Conservation (phyloP, 2,329 filamentous ascomycete species). For the Venturia effusa region DNA sequence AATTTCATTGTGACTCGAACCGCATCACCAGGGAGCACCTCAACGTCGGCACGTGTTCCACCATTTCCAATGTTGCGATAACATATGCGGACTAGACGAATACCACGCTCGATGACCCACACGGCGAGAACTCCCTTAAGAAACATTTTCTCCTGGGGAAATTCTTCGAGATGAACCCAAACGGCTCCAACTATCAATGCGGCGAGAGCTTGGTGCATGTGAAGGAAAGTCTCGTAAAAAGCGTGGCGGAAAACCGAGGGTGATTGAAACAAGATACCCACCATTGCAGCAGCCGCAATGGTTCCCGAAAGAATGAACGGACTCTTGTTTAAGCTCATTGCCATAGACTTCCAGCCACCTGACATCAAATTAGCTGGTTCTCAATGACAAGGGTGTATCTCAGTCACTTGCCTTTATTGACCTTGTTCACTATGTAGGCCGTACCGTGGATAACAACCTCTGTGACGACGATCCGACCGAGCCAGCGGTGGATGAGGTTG, state of each 20-base stretch:
- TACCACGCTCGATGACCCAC: conserved; percentile 48
- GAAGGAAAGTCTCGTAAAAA: conserved; percentile 69
- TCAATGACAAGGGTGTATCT: neutral
- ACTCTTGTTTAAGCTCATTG: conserved; percentile 27
- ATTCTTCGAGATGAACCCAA: conserved; percentile 52
- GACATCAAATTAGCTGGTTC: neutral
- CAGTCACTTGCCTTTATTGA: conserved; percentile 14
- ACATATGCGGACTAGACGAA: conserved; percentile 47
- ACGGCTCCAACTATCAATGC: conserved; percentile 49
- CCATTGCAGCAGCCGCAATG: conserved; percentile 49
- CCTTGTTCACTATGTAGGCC: conserved; percentile 43
- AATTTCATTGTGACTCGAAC: conserved; percentile 62
- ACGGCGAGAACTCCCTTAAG: conserved; percentile 52
- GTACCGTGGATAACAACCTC: conserved; percentile 57
- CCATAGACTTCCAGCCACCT: conserved; percentile 40
- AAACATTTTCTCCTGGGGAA: conserved; percentile 50
- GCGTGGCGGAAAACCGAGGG: conserved; percentile 62
- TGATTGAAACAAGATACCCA: conserved; percentile 56
- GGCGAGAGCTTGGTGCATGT: conserved; percentile 57
- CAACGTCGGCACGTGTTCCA: conserved; percentile 58
- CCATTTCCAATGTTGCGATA: conserved; percentile 57
- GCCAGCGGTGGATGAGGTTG: conserved; percentile 72
- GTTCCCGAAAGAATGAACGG: conserved; percentile 51
- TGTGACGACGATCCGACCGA: conserved; percentile 63
- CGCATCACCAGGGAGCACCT: conserved; percentile 67